Base-by-base conservation (phyloP, 257 asterid genomes). In the Eustoma russellianum region DNA sequence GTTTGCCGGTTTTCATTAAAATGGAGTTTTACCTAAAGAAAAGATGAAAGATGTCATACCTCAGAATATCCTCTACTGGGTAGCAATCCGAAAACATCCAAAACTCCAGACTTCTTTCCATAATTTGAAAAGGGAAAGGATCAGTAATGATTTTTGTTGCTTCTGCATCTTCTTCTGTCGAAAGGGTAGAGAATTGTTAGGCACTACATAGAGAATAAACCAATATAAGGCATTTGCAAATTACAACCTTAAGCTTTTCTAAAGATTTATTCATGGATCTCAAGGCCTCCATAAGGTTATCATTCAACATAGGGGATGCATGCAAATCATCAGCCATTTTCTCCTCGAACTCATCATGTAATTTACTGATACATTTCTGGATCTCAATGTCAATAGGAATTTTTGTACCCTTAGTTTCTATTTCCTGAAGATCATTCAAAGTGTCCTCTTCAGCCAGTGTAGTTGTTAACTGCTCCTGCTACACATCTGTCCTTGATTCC, bases 251-350 rank as follows among this genome's bases (percentile, higher is more conserved):
- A 47, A 85, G 87, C 59, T 16, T 43, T 64, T 66, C 82, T 45
- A 78, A 16, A 15, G 74, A 70, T 62, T 50, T 70, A 59, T 86
- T 83, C 73, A 83, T 70, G 54, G 52, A 68, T 76, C 76, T 79
- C 71, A 83, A 66, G 46, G 82, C 84, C 40, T 81, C 95, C 56
- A 70, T 83, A 63, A 89, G 88, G 19, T 83, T 53, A 33, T 75
- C 70, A 60, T 78, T 89, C 40, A 86, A 55, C 59, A 86, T 62
- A 43, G 85, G 17, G 8, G 93, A 93, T 2, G 97, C 82, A 54
- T 86, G 95, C 76, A 89, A 66, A 67, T 89, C 97, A 73, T 86
- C 95, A 9, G 93, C 76, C 67, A 89, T 50, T 66, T 69, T 83
- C 2, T 79, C 33, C 70, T 81, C 83, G 48, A 86, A 73, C 45